phyloP scores from a whole-genome alignment of 2,329 filamentous ascomycete species.

The Falciphora oryzae region DNA sequence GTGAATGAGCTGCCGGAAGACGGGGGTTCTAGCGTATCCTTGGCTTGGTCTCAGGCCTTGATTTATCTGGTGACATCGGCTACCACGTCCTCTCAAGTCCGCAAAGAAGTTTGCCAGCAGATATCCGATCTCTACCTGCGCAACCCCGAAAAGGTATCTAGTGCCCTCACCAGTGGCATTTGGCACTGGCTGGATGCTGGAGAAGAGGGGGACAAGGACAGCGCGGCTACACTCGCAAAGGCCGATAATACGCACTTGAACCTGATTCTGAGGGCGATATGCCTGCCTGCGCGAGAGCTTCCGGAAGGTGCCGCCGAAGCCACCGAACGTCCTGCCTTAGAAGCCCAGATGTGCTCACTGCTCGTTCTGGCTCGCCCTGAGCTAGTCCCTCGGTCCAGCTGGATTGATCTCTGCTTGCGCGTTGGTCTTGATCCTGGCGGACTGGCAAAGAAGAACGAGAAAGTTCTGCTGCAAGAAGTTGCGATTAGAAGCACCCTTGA shows the following conservation, averaged over 20 bases:
- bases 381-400: constrained; percentile 70
- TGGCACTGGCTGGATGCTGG: constrained; percentile 72
- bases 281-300: constrained; percentile 47
- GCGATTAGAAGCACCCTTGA: constrained; percentile 39
- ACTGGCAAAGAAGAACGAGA: constrained; percentile 60
- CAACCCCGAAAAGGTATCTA: constrained; percentile 51
- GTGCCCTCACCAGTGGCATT: constrained; percentile 63
- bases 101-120: constrained; percentile 54
- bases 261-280: constrained; percentile 56
- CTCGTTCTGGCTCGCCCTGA: constrained; percentile 73
- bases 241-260: constrained; percentile 60
- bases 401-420: constrained; percentile 84
- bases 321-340: constrained; percentile 45
- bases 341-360: constrained; percentile 68
- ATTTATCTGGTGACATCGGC: constrained; percentile 71
- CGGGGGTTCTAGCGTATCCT: constrained; percentile 41
- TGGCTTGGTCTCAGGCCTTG: constrained; percentile 77
- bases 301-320: constrained; percentile 32
- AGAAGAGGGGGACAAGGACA: constrained; percentile 73
- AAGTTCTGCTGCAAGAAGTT: constrained; percentile 64
- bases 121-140: constrained; percentile 61
- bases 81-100: constrained; percentile 53
- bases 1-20: constrained; percentile 48
- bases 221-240: constrained; percentile 59
- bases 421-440: constrained; percentile 77